Conservation (phyloP, 768 basidiomycete species). For the Auricularia cornea region DNA sequence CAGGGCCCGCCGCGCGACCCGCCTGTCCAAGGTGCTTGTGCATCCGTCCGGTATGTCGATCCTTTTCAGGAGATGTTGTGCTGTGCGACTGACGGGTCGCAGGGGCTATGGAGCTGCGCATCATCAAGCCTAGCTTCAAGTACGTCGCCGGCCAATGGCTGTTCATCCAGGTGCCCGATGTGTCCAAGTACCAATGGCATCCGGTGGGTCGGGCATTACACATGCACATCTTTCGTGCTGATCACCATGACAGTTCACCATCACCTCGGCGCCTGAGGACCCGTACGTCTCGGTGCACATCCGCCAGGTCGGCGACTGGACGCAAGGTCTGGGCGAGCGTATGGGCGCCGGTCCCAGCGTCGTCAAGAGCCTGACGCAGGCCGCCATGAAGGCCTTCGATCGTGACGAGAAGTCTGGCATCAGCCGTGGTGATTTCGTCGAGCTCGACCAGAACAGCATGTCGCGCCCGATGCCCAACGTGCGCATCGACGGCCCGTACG, state of each 20-base stretch:
- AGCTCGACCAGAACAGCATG: slow-evolving; percentile 50
- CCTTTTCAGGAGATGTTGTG: not conserved
- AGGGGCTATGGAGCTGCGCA: slow-evolving; percentile 91
- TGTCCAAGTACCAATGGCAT: slow-evolving; percentile 86
- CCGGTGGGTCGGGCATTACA: slow-evolving; percentile 54
- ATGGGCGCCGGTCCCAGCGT: slow-evolving; percentile 74
- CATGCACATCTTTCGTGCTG: not conserved
- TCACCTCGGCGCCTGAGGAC: slow-evolving; percentile 91
- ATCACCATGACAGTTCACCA: slow-evolving; percentile 60
- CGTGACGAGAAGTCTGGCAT: slow-evolving; percentile 40
- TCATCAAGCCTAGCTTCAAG: slow-evolving; percentile 85
- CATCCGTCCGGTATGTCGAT: slow-evolving; percentile 68
- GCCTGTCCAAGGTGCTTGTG: slow-evolving; percentile 76
- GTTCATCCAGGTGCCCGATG: slow-evolving; percentile 80
- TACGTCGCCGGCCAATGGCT: slow-evolving; percentile 91
- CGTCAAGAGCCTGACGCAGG: slow-evolving; percentile 68
- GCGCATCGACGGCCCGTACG: slow-evolving; percentile 86
- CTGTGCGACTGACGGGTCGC: slow-evolving; percentile 1
- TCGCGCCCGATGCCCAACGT: slow-evolving; percentile 54
- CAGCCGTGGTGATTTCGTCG: slow-evolving; percentile 71
- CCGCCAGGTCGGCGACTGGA: slow-evolving; percentile 89
- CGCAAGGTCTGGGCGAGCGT: slow-evolving; percentile 72
- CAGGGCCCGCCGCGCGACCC: slow-evolving; percentile 68
- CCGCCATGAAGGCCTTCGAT: slow-evolving; percentile 69
- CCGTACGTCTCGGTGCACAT: slow-evolving; percentile 89